Base-by-base conservation (phyloP, 139 green algal genomes). In the Coelastrella sp. region DNA sequence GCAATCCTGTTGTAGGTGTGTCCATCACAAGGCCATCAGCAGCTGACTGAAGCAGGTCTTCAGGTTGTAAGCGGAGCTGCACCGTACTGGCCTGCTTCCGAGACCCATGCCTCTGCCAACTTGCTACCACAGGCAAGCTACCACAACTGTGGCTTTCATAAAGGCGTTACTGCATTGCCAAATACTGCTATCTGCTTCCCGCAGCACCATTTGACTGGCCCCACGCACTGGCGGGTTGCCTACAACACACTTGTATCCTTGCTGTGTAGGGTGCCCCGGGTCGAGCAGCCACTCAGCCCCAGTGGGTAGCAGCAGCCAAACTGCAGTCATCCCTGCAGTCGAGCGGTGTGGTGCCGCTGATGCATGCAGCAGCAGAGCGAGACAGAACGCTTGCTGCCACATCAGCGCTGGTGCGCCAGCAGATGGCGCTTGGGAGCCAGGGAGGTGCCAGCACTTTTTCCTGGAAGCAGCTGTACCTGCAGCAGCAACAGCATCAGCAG, bases 301-400 rank as follows among this genome's bases (percentile, higher is more conserved):
- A 19, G 17, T 90, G 85, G 85, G 85, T 90, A 11, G 58, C 85
- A 74, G 85, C 85, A 76, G 85, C 85, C 4, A 58, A 77, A 13
- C 59, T 90, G 4, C 73, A 84, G 58, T 54, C 23, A 11, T 56
- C 64, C 0, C 58, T 90, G 73, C 73, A 74, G 17, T 74, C 68
- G 22, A 90, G 85, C 73, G 32, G 22, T n/a, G 85, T 83, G 2
- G 74, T 90, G 20, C 85, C 85, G 17, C 10, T 78, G 5, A 74
- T 83, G 73, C 85, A 90, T n/a, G 85, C 85, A 84, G 85, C 85
- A 90, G 85, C 85, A 76, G 85, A 83, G n/a, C 58, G 85, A 0
- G 68, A 90, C 10, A 20, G 74, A n/a, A 60, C 54, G 16, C 73
- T 90, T 11, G 57, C 73, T 17, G 74, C 74, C 17, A 58, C 85